Conservation (phyloP, 2,329 filamentous ascomycete genomes). For the Penicillium hesseltinei region DNA sequence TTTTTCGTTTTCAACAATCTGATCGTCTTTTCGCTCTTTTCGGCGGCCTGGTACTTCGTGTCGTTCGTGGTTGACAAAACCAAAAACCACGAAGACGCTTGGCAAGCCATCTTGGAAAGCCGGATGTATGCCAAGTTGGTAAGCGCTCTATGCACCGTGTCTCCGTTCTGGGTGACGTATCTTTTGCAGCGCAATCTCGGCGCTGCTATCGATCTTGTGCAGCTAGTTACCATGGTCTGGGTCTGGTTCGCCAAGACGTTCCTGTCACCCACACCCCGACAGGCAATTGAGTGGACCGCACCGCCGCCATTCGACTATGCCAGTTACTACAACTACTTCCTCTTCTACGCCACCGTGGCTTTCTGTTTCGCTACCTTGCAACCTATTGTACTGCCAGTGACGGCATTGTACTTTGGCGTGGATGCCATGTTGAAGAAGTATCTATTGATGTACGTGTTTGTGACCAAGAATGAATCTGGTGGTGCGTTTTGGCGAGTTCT, state of each 20-base stretch:
- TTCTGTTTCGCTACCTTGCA: constrained; percentile 82
- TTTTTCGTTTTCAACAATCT: constrained; percentile 99
- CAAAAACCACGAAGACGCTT: constrained; percentile 58
- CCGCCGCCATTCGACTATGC: constrained; percentile 93
- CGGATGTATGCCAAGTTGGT: constrained; percentile 66
- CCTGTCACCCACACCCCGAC: constrained; percentile 79
- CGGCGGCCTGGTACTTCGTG: constrained; percentile 73
- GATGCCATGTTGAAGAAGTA: constrained; percentile 96
- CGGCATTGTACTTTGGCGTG: constrained; percentile 82
- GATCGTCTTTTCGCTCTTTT: constrained; percentile 89
- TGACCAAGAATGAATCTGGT: constrained; percentile 95
- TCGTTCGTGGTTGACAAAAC: constrained; percentile 62
- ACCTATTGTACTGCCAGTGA: constrained; percentile 80
- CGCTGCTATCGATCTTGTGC: constrained; percentile 88
- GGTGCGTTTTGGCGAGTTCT: constrained; percentile 88
- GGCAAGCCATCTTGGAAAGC: constrained; percentile 65
- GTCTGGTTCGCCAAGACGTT: constrained; percentile 84
- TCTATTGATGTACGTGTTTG: constrained; percentile 85
- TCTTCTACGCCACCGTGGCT: constrained; percentile 89
- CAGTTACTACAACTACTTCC: constrained; percentile 96
- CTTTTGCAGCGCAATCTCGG: constrained; percentile 89
- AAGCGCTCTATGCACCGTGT: constrained; percentile 73
- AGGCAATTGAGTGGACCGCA: constrained; percentile 88
- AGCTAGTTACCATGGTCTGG: constrained; percentile 79
- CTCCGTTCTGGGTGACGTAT: constrained; percentile 92